Percentiles rank a stretch among this genome's conserved stretches.
phyloP scores from a whole-genome alignment of 2,329 filamentous ascomycete genomes.

The Chrysosporium keratinophilum region DNA sequence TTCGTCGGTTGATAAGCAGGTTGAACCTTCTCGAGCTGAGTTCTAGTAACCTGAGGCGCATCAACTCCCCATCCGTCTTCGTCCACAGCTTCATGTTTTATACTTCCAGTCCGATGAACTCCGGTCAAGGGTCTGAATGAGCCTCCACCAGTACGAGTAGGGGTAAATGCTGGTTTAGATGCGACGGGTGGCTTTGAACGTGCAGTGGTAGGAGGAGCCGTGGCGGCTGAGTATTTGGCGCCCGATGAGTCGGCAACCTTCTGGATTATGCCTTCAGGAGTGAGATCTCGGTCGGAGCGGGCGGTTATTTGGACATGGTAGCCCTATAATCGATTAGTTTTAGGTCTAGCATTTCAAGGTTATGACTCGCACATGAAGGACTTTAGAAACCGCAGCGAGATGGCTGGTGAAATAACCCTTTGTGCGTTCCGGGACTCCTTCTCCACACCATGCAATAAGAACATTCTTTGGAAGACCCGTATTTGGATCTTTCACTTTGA shows the following conservation, averaged over 20 bases:
- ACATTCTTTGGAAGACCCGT: slow-evolving; percentile 80
- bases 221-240: slow-evolving; percentile 75
- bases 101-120: slow-evolving; percentile 42
- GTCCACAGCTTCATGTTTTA: slow-evolving; percentile 51
- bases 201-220: slow-evolving; percentile 45
- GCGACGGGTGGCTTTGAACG: slow-evolving; percentile 54
- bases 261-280: slow-evolving; percentile 75
- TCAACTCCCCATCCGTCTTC: slow-evolving; percentile 90
- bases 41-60: slow-evolving; percentile 80
- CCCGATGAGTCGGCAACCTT: slow-evolving; percentile 93
- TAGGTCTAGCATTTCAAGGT: background rate
- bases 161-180: slow-evolving; percentile 86
- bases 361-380: slow-evolving; percentile 57
- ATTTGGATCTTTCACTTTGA: slow-evolving; percentile 94
- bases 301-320: slow-evolving; percentile 98
- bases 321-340: slow-evolving; percentile 42
- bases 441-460: slow-evolving; percentile 92
- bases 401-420: slow-evolving; percentile 99
- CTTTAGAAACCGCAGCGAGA: slow-evolving; percentile 74
- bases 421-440: slow-evolving; percentile 93
- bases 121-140: slow-evolving; percentile 60
- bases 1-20: slow-evolving; percentile 91
- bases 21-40: slow-evolving; percentile 80
- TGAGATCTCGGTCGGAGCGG: slow-evolving; percentile 79
- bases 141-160: slow-evolving; percentile 48